These are phyloP conservation scores for Asterella californica DNA, from an alignment of 225 moss, liverwort and hornwort genomes.

Conservation along the genomic window DNA sequence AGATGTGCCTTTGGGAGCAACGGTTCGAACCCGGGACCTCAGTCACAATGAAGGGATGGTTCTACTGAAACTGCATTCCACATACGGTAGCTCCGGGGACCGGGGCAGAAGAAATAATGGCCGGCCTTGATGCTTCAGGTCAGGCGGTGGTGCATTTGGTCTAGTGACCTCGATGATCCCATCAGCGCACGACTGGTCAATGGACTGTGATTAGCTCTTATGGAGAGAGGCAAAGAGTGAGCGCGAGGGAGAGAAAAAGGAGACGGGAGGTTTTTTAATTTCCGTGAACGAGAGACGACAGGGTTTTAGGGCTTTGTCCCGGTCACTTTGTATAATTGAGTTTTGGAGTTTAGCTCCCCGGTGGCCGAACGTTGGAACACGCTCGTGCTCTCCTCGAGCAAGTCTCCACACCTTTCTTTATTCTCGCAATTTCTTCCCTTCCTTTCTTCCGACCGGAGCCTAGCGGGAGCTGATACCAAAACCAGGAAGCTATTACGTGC, in stretches of 20 bases:
- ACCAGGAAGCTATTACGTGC: background rate
- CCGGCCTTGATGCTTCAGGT: background rate
- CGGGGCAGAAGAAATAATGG: too few species aligned
- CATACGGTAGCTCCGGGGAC: too few species aligned
- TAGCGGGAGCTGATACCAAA: constrained; percentile 2
- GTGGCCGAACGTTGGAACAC: constrained; percentile 5
- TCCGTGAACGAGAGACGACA: background rate
- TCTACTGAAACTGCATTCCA: too few species aligned
- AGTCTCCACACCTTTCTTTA: background rate
- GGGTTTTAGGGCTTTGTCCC: constrained; percentile 11
- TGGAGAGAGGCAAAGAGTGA: too few species aligned
- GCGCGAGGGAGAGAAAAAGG: too few species aligned
- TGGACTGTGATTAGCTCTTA: background rate
- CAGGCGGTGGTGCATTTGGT: background rate
- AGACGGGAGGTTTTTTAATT: too few species aligned
- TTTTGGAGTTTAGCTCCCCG: background rate
- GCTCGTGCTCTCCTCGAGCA: background rate
- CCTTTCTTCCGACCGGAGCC: background rate
- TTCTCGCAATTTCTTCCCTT: background rate
- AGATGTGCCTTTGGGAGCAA: too few species aligned
- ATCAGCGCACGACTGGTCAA: background rate
- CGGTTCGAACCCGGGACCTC: too few species aligned
- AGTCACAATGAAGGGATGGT: too few species aligned
- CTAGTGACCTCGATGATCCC: too few species aligned
- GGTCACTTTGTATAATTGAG: constrained; percentile 1